phyloP scores from a whole-genome alignment of 2,329 filamentous ascomycete species.

The Aspergillus novofumigatus region DNA sequence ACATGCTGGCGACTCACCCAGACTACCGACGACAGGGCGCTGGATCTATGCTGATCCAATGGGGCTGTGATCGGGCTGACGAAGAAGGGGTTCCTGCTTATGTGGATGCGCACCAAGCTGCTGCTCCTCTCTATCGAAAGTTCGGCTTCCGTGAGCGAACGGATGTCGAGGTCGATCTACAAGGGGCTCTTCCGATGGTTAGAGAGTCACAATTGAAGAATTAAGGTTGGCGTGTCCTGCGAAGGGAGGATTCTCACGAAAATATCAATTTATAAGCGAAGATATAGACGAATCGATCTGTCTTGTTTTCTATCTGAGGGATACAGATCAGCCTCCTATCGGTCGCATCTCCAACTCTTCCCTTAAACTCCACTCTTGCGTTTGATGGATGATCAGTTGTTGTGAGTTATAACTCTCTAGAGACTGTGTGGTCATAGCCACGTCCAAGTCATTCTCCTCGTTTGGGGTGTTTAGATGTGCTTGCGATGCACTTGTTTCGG shows the following conservation, averaged over 20 bases:
- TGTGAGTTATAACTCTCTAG: constrained; percentile 12
- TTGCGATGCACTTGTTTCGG: no score
- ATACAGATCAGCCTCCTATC: neutral
- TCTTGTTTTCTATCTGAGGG: neutral
- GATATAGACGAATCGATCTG: neutral
- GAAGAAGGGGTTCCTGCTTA: constrained; percentile 6
- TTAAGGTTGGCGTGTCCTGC: neutral
- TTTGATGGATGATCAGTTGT: constrained; percentile 18
- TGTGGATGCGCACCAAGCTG: constrained; percentile 10
- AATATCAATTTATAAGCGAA: neutral
- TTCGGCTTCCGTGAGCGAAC: constrained; percentile 11
- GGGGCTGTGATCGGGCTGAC: constrained; percentile 16
- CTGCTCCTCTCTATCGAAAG: constrained; percentile 8
- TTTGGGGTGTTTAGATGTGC: no score
- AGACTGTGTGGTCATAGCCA: constrained; percentile 1
- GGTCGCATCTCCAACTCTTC: neutral
- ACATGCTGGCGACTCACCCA: constrained; percentile 18
- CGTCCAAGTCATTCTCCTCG: no score
- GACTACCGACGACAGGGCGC: constrained; percentile 15
- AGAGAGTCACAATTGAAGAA: neutral
- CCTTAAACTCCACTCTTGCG: constrained; percentile 10
- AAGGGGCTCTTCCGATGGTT: neutral
- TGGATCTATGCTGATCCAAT: constrained; percentile 13
- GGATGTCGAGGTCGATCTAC: neutral
- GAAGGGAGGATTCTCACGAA: neutral